phyloP scores from a whole-genome alignment of 129 eudicot species.

The Solidago caesia region DNA sequence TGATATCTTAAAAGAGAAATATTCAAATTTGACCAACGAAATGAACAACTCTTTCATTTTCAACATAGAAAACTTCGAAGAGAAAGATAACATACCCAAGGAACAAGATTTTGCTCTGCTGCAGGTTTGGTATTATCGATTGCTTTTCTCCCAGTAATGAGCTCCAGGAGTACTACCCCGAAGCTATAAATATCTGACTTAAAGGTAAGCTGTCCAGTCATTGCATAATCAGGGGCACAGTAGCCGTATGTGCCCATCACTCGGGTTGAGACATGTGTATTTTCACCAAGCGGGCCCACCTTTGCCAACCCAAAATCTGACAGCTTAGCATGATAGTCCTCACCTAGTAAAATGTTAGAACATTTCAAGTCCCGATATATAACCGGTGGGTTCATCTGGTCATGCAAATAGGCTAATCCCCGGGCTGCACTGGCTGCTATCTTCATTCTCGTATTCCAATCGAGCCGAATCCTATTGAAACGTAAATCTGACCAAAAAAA shows the following conservation, averaged over 20 bases:
- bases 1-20: not conserved
- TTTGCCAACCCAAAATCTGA: slow-evolving; percentile 96
- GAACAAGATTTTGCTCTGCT: slow-evolving; percentile 70
- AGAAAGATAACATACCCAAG: slow-evolving; percentile 58
- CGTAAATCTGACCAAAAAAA: slow-evolving; percentile 30
- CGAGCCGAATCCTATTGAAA: slow-evolving; percentile 39
- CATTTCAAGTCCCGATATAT: slow-evolving; percentile 88
- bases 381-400: slow-evolving; percentile 67
- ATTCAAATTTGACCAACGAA: not conserved
- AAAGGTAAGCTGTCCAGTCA: slow-evolving; percentile 93
- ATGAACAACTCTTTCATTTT: not conserved
- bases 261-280: slow-evolving; percentile 92
- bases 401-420: slow-evolving; percentile 82
- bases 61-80: not conserved
- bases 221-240: slow-evolving; percentile 96
- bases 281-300: slow-evolving; percentile 88
- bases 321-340: slow-evolving; percentile 71
- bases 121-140: slow-evolving; percentile 50
- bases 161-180: slow-evolving; percentile 96
- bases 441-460: slow-evolving; percentile 84
- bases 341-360: slow-evolving; percentile 80
- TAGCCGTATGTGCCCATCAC: slow-evolving; percentile 98
- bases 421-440: slow-evolving; percentile 84
- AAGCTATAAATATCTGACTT: slow-evolving; percentile 87
- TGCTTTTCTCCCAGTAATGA: slow-evolving; percentile 78